phyloP scores from a whole-genome alignment of 2,329 filamentous ascomycete species.

The Beauveria australis region DNA sequence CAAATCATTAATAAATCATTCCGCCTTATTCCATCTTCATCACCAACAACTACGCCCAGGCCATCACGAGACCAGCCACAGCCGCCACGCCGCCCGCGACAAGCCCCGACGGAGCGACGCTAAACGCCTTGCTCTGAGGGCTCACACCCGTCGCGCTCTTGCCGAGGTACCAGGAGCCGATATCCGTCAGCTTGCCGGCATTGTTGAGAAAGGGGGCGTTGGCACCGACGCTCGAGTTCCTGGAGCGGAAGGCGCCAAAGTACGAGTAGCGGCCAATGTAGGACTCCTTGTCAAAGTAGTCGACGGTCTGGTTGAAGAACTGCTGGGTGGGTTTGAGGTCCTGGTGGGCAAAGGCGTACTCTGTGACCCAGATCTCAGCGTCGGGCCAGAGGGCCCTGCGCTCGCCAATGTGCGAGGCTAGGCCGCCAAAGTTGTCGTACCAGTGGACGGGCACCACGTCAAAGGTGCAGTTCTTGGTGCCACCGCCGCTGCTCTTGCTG shows the following conservation, averaged over 20 bases:
- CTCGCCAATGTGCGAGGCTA: conserved; percentile 59
- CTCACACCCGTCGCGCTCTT: conserved; percentile 36
- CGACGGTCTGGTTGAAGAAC: conserved; percentile 59
- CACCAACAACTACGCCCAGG: background rate
- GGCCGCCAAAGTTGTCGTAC: conserved; percentile 61
- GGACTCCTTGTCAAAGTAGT: conserved; percentile 52
- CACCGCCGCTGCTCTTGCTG: conserved; percentile 16
- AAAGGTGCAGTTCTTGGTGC: conserved; percentile 45
- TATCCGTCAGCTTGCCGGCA: conserved; percentile 62
- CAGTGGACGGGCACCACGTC: conserved; percentile 59
- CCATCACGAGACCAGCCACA: background rate
- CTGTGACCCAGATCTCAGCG: conserved; percentile 66
- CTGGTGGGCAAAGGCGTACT: conserved; percentile 58
- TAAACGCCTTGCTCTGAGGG: conserved; percentile 20
- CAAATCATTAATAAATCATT: background rate
- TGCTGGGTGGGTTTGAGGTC: conserved; percentile 47
- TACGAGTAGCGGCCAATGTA: conserved; percentile 63
- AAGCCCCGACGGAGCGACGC: background rate
- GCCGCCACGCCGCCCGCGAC: background rate
- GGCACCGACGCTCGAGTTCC: conserved; percentile 63
- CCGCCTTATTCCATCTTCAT: background rate
- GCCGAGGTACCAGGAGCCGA: conserved; percentile 72
- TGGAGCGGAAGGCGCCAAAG: conserved; percentile 66
- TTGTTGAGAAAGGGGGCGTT: conserved; percentile 64
- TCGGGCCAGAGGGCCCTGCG: conserved; percentile 42